Evolutionary conservation across 192 early-diverging fungal species (phyloP), one percentile per base, ranked within the genome.

Genomic region (Glomus cerebriforme): DNA sequence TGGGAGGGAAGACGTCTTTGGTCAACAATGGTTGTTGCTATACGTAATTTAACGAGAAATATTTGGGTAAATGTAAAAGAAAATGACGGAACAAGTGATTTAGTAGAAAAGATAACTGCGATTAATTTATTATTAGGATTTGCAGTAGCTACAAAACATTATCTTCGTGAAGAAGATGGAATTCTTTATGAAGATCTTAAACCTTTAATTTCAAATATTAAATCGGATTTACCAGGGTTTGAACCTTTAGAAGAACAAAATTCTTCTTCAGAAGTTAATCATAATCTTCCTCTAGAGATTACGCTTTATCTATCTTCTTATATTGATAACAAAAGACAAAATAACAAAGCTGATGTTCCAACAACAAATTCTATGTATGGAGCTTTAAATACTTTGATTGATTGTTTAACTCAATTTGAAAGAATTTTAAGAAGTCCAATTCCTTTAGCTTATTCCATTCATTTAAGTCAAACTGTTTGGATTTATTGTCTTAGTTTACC

Each of bases 1-100:
- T 96, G 91, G 92, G 97, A 96, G 82, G 97, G 94, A 19, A 89
- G 97, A 58, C 88, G 92, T 77, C 81, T 91, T n/a, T 98, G 95
- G 95, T 89, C 89, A 32, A 87, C 88, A 19, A 81, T 96, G 78
- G 87, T 89, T 37, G 87, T 90, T 29, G 84, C 87, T 32, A 86
- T 94, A 59, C 93, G 96, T 59, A 94, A 91, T 85, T 75, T 96
- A 74, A 86, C 95, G 0, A 92, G 97, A 32, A 81, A 88, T 59
- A 85, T 93, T 71, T 96, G 94, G 94, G 87, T 94, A 65, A 81
- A 87, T n/a, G 82, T 88, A 9, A 74, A 78, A 68, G 15, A 68
- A 37, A 87, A 93, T 68, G 84, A 72, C 12, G 65, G 85, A 68
- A 84, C 85, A 10, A 79, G 82, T 27, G 90, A 93, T 54, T 83